Percentiles rank a stretch among this genome's conserved stretches.
Evolutionary conservation across 2,329 filamentous ascomycete species (phyloP).

Genomic region (Xylaria sp.): DNA sequence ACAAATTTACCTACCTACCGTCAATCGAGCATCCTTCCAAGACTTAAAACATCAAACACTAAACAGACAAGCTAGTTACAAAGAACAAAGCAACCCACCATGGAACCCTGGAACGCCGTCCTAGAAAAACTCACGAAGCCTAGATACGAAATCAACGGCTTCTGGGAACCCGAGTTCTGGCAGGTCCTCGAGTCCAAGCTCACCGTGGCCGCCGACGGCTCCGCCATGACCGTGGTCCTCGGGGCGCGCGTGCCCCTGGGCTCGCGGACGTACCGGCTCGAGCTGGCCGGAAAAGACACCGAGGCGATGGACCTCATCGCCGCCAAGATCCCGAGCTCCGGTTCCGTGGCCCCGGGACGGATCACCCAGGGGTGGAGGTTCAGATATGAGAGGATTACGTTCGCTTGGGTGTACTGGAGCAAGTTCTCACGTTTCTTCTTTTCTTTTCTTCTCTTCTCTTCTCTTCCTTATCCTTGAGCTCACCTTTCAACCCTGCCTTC

Average conservation of each 20-base stretch:
- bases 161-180: not conserved
- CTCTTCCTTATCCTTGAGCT: too few relatives aligned
- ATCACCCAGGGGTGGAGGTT: not conserved
- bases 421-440: not conserved
- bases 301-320: not conserved
- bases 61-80: too few relatives aligned
- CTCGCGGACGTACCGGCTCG: not conserved
- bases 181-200: not conserved
- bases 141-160: not conserved
- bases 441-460: too few relatives aligned
- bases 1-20: too few relatives aligned
- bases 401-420: slow-evolving; percentile 10
- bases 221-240: not conserved
- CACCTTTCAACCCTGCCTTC: too few relatives aligned
- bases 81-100: not conserved
- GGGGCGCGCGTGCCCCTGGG: not conserved
- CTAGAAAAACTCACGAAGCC: not conserved
- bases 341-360: not conserved
- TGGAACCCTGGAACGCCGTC: not conserved
- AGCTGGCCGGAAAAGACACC: not conserved
- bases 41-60: too few relatives aligned
- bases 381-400: not conserved
- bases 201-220: not conserved
- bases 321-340: not conserved
- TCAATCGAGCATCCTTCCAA: too few relatives aligned